A percentile compares a stretch with the other conserved stretches of the same genome.
Evolutionary conservation across 129 eudicot genomes (phyloP).

Genomic region (Flaveria ramosissima): DNA sequence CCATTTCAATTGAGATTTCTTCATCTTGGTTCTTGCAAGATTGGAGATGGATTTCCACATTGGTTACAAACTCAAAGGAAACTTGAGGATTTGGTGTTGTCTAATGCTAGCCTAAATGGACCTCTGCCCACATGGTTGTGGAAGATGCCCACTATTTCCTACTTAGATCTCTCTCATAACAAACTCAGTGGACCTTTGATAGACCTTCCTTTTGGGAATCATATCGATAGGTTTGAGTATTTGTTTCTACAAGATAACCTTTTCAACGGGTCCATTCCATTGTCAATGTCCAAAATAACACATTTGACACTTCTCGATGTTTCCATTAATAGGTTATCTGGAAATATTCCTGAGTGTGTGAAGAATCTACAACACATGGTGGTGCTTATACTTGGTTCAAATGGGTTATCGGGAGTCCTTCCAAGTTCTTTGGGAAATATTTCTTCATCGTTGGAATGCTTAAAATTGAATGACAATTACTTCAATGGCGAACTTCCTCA

Average conservation of each 20-base stretch:
- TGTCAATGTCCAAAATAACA: not conserved
- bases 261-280: not conserved
- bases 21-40: not conserved
- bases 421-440: not conserved
- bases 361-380: not conserved
- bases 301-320: not conserved
- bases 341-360: not conserved
- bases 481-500: not conserved
- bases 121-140: conserved; percentile 25
- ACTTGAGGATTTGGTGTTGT: not conserved
- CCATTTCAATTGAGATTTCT: conserved; percentile 3
- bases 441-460: not conserved
- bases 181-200: conserved; percentile 7
- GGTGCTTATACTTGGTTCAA: not conserved
- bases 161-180: conserved; percentile 20
- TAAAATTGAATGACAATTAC: not conserved
- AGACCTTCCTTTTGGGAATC: not conserved
- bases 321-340: not conserved
- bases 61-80: conserved; percentile 1
- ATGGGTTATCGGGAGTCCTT: conserved; percentile 1
- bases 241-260: not conserved
- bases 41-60: conserved; percentile 20
- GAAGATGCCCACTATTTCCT: not conserved
- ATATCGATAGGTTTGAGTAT: not conserved
- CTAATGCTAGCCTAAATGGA: conserved; percentile 26